Evolutionary conservation across 2,329 filamentous ascomycete species (phyloP).

Genomic region (Biscogniauxia mediterranea): DNA sequence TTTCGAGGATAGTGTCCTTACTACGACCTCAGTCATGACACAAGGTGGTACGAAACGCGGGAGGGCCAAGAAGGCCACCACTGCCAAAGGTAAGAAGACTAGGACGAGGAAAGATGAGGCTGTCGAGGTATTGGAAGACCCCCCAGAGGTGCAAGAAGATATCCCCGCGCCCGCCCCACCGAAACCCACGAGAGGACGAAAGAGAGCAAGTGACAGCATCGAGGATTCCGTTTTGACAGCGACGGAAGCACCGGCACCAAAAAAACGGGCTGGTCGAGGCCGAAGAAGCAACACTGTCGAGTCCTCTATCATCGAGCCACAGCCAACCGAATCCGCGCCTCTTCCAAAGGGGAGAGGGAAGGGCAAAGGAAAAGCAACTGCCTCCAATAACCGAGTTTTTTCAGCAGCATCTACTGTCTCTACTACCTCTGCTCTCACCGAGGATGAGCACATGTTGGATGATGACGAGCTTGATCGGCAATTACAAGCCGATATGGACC

Average conservation of each 20-base stretch:
- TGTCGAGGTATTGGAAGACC: constrained; percentile 45
- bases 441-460: constrained; percentile 46
- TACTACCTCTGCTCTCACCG: constrained; percentile 34
- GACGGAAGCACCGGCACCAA: constrained; percentile 51
- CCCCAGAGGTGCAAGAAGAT: constrained; percentile 31
- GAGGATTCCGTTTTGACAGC: constrained; percentile 45
- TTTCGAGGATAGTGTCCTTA: constrained; percentile 58
- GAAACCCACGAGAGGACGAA: constrained; percentile 54
- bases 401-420: constrained; percentile 50
- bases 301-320: constrained; percentile 38
- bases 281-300: constrained; percentile 46
- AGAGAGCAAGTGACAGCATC: constrained; percentile 61
- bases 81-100: constrained; percentile 45
- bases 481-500: constrained; percentile 63
- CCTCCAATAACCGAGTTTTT: constrained; percentile 43
- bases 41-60: constrained; percentile 49
- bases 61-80: constrained; percentile 55
- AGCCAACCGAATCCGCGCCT: constrained; percentile 33
- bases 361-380: constrained; percentile 43
- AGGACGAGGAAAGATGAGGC: constrained; percentile 54
- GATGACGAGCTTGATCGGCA: constrained; percentile 67
- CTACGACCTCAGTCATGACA: constrained; percentile 58
- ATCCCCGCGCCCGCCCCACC: constrained; percentile 33
- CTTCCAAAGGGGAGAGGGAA: constrained; percentile 38
- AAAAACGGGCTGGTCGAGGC: constrained; percentile 56